Base-by-base conservation (phyloP, 2,329 filamentous ascomycete species). In the Aspergillus tanneri region DNA sequence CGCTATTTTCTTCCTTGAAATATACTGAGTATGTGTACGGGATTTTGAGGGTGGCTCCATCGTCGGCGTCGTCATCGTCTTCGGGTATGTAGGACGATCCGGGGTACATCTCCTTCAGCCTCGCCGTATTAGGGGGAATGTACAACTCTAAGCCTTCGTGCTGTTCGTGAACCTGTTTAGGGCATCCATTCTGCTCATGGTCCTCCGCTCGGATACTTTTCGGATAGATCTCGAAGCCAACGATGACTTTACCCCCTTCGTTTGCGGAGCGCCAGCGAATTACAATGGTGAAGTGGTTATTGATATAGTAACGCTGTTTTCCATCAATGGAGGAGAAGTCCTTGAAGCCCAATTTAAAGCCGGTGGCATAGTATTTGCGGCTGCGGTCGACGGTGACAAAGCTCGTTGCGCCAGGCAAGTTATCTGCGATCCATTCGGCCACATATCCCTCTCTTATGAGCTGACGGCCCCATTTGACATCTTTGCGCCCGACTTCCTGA, bases 341-440 rank as follows among this genome's bases (percentile, higher is more conserved):
- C 57, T 83, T 83, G 59, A 87, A 90, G 5, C 90, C 90, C 47
- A 95, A 77, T 71, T 93, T 95, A 77, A 95, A 95, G 2, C 90
- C 90, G 2, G 89, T 84, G 10, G 89, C 87, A 66, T 95, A 95
- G 74, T 95, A 95, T 69, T 91, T 95, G 61, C 83, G 80, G 38
- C 81, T 84, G 72, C 90, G 90, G 69, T 95, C 90, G 27, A 88
- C 86, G 0, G 88, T 92, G 22, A 93, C 86, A 63, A 95, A 95
- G 67, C 86, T 91, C 7, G 90, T 95, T 27, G 90, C 90, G 5
- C 90, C 90, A 1, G 90, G 90, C 8, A 96, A 77, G 61, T 95
- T 95, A 69, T 96, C 90, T 55, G 93, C 87, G 57, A 95, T 95
- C 90, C 90, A 95, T 69, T 95, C 90, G 2, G 85, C 85, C n/a